Conservation (phyloP, 73 alveolate genomes). For the Paramecium primaurelia region DNA sequence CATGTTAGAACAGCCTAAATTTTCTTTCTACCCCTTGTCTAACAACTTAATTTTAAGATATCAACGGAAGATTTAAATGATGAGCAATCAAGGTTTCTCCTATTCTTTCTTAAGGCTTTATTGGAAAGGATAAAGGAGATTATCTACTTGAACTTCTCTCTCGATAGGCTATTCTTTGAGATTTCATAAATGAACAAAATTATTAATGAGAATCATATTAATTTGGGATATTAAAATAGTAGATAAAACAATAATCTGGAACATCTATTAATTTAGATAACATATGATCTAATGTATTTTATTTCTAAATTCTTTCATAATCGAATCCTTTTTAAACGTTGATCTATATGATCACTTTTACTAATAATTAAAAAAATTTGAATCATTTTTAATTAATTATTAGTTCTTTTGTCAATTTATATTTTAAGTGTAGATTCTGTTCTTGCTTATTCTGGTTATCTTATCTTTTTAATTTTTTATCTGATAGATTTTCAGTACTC, state of each 20-base stretch:
- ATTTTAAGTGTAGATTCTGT: not conserved
- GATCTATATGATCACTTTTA: no score
- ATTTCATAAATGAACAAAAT: not conserved
- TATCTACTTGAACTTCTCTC: not conserved
- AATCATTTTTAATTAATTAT: no score
- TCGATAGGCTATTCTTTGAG: not conserved
- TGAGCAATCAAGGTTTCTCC: not conserved
- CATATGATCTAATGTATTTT: not conserved
- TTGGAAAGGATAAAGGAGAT: not conserved
- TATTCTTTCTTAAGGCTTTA: not conserved
- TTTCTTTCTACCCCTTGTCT: not conserved
- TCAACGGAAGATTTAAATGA: not conserved
- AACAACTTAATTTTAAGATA: not conserved
- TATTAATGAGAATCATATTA: not conserved
- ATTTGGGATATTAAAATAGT: not conserved
- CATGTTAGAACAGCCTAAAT: not conserved
- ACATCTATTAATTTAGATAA: not conserved
- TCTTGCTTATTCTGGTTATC: not conserved
- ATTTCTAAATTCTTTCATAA: not conserved
- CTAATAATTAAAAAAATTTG: not conserved
- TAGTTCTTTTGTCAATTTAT: not conserved
- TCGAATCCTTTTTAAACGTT: no score
- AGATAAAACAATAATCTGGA: not conserved
- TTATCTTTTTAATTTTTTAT: not conserved
- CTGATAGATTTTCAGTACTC: not conserved